A percentile compares a stretch with the other conserved stretches of the same genome.
Conservation (phyloP, 2,329 filamentous ascomycete species). For the Calonectria pteridis region DNA sequence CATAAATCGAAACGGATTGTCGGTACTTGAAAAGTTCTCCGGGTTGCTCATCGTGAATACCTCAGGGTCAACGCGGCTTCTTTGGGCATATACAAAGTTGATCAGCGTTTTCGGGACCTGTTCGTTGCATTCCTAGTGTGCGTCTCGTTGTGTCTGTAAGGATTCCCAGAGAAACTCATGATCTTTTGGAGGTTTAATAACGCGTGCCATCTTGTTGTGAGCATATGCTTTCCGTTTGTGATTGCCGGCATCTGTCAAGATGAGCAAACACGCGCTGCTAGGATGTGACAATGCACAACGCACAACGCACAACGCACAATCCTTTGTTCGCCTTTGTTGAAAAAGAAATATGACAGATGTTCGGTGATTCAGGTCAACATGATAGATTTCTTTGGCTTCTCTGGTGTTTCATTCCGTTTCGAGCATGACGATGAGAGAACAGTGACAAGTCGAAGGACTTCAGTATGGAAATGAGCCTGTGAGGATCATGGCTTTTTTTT, state of each 20-base stretch:
- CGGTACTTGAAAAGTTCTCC: not conserved
- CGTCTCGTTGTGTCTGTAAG: not conserved
- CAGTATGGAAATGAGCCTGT: not conserved
- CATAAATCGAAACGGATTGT: not conserved
- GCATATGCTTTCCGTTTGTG: not conserved
- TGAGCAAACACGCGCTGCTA: not conserved
- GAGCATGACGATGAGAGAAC: not conserved
- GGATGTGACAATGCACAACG: not conserved
- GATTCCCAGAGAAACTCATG: not conserved
- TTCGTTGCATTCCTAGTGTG: too few relatives aligned
- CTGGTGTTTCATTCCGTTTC: not conserved
- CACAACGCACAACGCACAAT: not conserved
- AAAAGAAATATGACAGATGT: not conserved
- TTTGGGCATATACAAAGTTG: not conserved
- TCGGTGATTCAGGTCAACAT: not conserved
- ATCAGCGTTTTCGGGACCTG: not conserved
- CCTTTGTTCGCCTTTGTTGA: not conserved
- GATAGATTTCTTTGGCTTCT: not conserved
- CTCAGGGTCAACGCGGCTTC: not conserved
- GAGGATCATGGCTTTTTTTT: not conserved
- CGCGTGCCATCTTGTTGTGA: not conserved
- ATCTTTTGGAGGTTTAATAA: not conserved
- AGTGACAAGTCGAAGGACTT: not conserved
- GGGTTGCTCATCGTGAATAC: not conserved
- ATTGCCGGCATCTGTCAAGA: not conserved